phyloP scores from a whole-genome alignment of 306 rosid genomes.

The Calophaca sinica region DNA sequence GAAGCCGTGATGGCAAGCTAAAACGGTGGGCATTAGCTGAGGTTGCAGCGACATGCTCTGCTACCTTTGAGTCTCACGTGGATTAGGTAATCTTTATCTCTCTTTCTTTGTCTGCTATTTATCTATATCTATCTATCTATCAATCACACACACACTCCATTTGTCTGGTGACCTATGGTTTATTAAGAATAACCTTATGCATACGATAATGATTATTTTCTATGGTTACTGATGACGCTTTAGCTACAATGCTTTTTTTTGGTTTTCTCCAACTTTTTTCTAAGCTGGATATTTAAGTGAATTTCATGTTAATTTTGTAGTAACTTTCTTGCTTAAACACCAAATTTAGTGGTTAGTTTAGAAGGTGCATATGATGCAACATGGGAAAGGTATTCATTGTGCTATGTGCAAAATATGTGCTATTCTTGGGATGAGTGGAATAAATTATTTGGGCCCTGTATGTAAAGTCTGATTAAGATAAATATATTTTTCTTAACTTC shows the following conservation, averaged over 20 bases:
- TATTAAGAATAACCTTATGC: neutral
- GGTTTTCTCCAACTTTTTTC: neutral
- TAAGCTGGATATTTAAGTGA: slow-evolving; percentile 17
- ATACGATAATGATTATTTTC: no score
- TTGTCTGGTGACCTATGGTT: slow-evolving; percentile 36
- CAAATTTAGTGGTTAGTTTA: neutral
- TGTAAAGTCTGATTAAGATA: no score
- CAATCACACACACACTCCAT: slow-evolving; percentile 21
- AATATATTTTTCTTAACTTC: no score
- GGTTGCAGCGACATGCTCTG: slow-evolving; percentile 81
- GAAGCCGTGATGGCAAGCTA: slow-evolving; percentile 97
- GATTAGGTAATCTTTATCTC: slow-evolving; percentile 74
- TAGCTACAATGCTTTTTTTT: neutral
- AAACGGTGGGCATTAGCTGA: slow-evolving; percentile 82
- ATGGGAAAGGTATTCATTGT: slow-evolving; percentile 7
- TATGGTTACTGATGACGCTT: neutral
- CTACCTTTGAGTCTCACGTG: slow-evolving; percentile 97
- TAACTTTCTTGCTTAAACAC: slow-evolving; percentile 22
- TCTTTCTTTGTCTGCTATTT: neutral
- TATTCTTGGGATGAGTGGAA: no score
- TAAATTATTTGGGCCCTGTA: no score
- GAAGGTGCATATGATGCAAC: slow-evolving; percentile 18
- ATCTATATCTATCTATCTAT: neutral
- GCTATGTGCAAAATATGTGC: slow-evolving; percentile 3
- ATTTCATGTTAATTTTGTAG: slow-evolving; percentile 4